phyloP scores from a whole-genome alignment of 2,329 filamentous ascomycete genomes.

The Sporothrix inflata region DNA sequence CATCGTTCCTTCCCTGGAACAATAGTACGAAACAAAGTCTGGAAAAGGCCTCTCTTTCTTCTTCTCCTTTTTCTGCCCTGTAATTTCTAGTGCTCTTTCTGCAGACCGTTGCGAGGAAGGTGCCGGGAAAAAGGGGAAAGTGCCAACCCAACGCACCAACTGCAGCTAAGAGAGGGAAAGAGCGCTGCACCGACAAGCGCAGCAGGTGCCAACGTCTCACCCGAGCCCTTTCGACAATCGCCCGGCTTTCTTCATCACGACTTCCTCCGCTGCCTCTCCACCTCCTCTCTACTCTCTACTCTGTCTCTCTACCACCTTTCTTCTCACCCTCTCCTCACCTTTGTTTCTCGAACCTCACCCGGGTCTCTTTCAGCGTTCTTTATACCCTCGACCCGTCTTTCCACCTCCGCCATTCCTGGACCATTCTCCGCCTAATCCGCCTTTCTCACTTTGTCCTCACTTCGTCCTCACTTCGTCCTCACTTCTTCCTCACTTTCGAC shows the following conservation, averaged over 20 bases:
- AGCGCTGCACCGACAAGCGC: conserved; percentile 14
- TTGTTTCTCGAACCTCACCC: not conserved
- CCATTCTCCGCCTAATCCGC: not conserved
- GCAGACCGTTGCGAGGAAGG: conserved; percentile 14
- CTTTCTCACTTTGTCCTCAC: not conserved
- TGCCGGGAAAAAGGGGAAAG: conserved; percentile 21
- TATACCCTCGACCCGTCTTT: conserved; percentile 2
- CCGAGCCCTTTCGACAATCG: conserved; percentile 19
- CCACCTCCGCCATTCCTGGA: not conserved
- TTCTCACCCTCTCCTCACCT: not conserved
- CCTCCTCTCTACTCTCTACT: conserved; percentile 5
- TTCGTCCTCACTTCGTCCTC: not conserved
- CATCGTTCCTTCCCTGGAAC: conserved; percentile 15
- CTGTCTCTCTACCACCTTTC: not conserved
- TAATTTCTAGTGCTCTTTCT: conserved; percentile 7
- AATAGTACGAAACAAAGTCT: not conserved
- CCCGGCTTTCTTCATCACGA: conserved; percentile 11
- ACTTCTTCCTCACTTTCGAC: not conserved
- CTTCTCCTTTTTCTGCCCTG: not conserved
- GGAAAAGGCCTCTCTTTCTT: not conserved
- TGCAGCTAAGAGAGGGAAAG: conserved; percentile 8
- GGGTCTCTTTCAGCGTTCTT: not conserved
- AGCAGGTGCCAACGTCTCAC: conserved; percentile 22
- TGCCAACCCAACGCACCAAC: not conserved
- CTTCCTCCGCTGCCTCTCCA: conserved; percentile 18